These are phyloP conservation scores for Paecilomyces variotii DNA, from an alignment of 2,329 filamentous ascomycete genomes.

Conservation along the genomic window DNA sequence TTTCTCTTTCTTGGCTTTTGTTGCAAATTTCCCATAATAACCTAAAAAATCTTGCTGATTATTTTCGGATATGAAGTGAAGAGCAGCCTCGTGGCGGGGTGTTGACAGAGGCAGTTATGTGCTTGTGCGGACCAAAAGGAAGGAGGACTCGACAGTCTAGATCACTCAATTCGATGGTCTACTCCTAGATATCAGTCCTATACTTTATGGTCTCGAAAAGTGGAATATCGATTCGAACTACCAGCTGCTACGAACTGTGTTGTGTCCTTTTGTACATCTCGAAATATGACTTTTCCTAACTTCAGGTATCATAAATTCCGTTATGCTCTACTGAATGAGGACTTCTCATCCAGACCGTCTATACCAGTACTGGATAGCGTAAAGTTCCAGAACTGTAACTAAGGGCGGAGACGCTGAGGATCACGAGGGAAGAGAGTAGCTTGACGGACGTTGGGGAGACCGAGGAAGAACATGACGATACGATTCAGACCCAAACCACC, in stretches of 20 bases:
- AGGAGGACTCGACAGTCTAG: no score
- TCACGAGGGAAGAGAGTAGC: constrained; percentile 58
- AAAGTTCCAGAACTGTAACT: constrained; percentile 1
- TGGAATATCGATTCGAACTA: not conserved
- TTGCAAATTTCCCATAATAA: no score
- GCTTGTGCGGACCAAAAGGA: no score
- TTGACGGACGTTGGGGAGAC: constrained; percentile 55
- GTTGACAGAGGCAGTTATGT: no score
- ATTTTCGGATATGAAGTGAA: no score
- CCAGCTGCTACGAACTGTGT: not conserved
- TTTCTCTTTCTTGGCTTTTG: no score
- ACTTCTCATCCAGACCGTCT: not conserved
- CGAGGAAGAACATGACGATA: constrained; percentile 60
- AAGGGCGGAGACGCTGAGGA: constrained; percentile 47
- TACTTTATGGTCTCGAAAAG: not conserved
- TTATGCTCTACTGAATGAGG: constrained; percentile 6
- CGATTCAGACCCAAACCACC: constrained; percentile 59
- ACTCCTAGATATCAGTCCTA: no score
- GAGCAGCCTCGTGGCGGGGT: no score
- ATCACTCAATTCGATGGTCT: no score
- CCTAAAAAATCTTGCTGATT: no score
- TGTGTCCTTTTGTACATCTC: not conserved
- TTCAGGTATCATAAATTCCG: constrained; percentile 3
- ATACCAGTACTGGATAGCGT: not conserved
- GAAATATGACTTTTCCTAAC: not conserved